Evolutionary conservation across 129 eudicot species (phyloP), one percentile per base, ranked within the genome.

Genomic region (Lactuca sativa): DNA sequence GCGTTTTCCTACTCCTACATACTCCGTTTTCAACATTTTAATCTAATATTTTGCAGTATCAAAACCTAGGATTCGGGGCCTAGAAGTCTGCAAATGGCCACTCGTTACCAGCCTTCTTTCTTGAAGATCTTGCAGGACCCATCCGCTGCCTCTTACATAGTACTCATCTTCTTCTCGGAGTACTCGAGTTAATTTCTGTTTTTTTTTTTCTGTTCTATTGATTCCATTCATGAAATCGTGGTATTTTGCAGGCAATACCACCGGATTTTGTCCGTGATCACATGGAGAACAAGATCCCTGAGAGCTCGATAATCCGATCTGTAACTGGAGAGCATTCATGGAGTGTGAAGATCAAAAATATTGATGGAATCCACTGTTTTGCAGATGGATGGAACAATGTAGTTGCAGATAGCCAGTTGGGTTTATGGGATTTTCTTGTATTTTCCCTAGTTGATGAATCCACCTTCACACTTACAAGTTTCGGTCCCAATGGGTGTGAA

Each of bases 91-190:
- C 30, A 25, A 25, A 25, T 25, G 30, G 30, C 30, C 30, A 25
- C 30, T 25, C 30, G 30, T 1, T 1, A 25, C 30, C 30, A 25
- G 30, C 30, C 72, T 4, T 47, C 72, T 0, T 74, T 74, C 57
- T 74, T 65, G 72, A 65, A 32, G 48, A 6, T 74, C 37, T 11
- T 74, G 49, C 78, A 65, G 10, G 59, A 74, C 11, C 58, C 80
- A 51, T 59, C 30, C 30, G 30, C 60, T 17, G 53, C 62, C 1
- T 48, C 64, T 59, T 55, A 75, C 7, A 36, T 67, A 74, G 80
- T 75, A 75, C 7, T 34, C 55, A 16, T 33, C 30, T 25, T 25
- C 30, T 25, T 65, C 64, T 10, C 56, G 13, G 18, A 18, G 21
- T 18, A 8, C 40, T 17, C 53, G 1, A 43, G 4, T 43, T 43